Evolutionary conservation across 164 flowering plant genomes (phyloP).

Genomic region (Platanus orientalis): DNA sequence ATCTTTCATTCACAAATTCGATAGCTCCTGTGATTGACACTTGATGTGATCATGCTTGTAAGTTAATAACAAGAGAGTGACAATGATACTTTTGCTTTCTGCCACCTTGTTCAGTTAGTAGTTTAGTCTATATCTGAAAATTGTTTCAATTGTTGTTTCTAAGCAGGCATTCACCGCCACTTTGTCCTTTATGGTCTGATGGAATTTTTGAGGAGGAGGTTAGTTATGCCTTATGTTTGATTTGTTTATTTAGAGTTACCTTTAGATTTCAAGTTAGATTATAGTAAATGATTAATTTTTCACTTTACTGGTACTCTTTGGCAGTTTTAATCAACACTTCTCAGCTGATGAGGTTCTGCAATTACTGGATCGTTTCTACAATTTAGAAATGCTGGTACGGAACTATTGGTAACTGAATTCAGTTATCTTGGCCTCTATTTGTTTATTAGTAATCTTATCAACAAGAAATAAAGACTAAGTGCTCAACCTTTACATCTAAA

Average conservation of each 20-base stretch:
- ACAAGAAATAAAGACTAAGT: no score
- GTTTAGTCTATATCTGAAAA: not conserved
- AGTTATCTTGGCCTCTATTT: not conserved
- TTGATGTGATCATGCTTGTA: not conserved
- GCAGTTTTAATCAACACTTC: constrained; percentile 76
- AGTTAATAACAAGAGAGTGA: not conserved
- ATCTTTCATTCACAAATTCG: no score
- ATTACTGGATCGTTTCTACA: constrained; percentile 89
- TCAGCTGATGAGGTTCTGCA: constrained; percentile 88
- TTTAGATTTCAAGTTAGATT: not conserved
- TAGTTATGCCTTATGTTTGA: constrained; percentile 9
- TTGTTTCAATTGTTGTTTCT: not conserved
- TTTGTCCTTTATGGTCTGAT: constrained; percentile 83
- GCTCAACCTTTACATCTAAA: no score
- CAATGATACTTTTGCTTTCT: not conserved
- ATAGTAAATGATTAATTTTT: not conserved
- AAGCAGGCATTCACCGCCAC: constrained; percentile 85
- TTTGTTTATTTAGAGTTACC: not conserved
- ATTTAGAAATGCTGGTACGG: constrained; percentile 88
- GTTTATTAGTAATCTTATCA: not conserved
- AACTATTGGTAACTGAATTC: not conserved
- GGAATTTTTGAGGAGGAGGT: constrained; percentile 83
- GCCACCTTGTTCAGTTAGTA: not conserved
- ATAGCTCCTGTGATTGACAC: not conserved
- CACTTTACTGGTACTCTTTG: constrained; percentile 1